phyloP scores from a whole-genome alignment of 495 filamentous ascomycete genomes.

The Penicillium cinerascens region DNA sequence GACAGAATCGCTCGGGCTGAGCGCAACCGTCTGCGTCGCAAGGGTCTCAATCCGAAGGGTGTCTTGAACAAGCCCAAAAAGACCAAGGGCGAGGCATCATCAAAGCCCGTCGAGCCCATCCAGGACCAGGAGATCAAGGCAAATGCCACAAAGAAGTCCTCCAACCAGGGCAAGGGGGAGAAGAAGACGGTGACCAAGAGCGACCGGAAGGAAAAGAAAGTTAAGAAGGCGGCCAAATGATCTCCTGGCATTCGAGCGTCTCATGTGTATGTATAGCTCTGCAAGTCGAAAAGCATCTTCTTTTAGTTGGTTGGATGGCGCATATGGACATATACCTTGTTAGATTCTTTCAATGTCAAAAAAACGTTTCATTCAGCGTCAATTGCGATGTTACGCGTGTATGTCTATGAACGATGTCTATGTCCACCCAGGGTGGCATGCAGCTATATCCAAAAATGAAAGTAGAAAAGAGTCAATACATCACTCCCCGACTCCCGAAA shows the following conservation, averaged over 20 bases:
- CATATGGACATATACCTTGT: slow-evolving; percentile 25
- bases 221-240: slow-evolving; percentile 42
- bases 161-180: slow-evolving; percentile 13
- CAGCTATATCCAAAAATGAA: slow-evolving; percentile 10
- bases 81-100: slow-evolving; percentile 17
- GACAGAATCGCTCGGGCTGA: slow-evolving; percentile 58
- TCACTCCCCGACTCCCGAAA: neutral
- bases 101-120: slow-evolving; percentile 8
- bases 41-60: slow-evolving; percentile 63
- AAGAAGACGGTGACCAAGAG: slow-evolving; percentile 17
- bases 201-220: slow-evolving; percentile 11
- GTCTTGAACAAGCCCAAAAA: slow-evolving; percentile 44
- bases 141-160: slow-evolving; percentile 11
- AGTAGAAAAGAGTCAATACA: neutral
- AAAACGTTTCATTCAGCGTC: slow-evolving; percentile 3
- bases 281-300: slow-evolving; percentile 33
- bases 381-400: neutral
- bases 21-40: slow-evolving; percentile 56
- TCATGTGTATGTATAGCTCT: slow-evolving; percentile 26
- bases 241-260: slow-evolving; percentile 17
- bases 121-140: slow-evolving; percentile 9
- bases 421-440: slow-evolving; percentile 8
- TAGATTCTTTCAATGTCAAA: slow-evolving; percentile 11
- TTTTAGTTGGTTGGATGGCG: slow-evolving; percentile 30
- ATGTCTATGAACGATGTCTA: slow-evolving; percentile 7